These are phyloP conservation scores for Epichloe elymi DNA, from an alignment of 2,329 filamentous ascomycete species.

Conservation along the genomic window DNA sequence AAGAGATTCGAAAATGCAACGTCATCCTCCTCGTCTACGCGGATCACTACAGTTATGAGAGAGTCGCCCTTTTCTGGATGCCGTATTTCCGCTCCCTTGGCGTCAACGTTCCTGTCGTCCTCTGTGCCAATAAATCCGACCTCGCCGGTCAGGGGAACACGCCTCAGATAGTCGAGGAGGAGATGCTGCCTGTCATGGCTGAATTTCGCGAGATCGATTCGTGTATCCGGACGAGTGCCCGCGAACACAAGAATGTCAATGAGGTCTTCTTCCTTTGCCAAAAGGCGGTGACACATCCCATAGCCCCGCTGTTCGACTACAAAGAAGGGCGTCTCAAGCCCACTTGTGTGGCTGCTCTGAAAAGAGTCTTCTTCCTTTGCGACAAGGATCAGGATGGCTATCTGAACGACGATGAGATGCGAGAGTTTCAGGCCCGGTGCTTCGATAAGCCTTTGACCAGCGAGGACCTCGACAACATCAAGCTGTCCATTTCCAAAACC, in stretches of 20 bases:
- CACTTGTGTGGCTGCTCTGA: constrained; percentile 72
- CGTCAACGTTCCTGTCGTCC: constrained; percentile 94
- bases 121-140: constrained; percentile 97
- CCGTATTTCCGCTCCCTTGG: constrained; percentile 93
- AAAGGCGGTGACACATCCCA: constrained; percentile 93
- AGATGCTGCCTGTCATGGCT: constrained; percentile 96
- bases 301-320: constrained; percentile 90
- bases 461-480: constrained; percentile 83
- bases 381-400: constrained; percentile 94
- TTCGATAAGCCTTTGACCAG: constrained; percentile 76
- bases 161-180: constrained; percentile 80
- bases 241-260: constrained; percentile 87
- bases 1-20: constrained; percentile 92
- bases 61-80: constrained; percentile 96
- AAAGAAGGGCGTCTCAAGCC: constrained; percentile 86
- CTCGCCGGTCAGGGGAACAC: constrained; percentile 61
- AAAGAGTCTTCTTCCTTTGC: constrained; percentile 86
- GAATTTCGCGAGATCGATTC: constrained; percentile 99
- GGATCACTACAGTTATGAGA: constrained; percentile 97
- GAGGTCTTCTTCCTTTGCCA: constrained; percentile 97
- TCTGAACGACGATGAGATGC: constrained; percentile 79
- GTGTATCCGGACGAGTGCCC: constrained; percentile 86
- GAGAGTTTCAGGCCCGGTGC: constrained; percentile 80
- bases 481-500: constrained; percentile 64
- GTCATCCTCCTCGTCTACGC: constrained; percentile 95